phyloP scores from a whole-genome alignment of 2,329 filamentous ascomycete genomes.

The Arachnomyces sp. region DNA sequence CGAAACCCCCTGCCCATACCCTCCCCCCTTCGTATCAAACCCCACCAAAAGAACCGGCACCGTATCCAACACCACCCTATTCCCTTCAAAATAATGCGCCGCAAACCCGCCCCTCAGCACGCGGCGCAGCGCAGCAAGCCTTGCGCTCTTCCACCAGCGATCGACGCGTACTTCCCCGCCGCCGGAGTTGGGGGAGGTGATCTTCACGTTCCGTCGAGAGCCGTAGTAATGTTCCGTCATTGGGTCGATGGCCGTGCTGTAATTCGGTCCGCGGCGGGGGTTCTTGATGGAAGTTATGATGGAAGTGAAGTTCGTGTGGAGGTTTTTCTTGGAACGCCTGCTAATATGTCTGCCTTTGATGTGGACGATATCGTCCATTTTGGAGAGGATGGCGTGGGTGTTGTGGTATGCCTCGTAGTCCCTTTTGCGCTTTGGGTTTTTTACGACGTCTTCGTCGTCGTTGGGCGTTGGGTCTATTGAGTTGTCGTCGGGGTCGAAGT shows the following conservation, averaged over 20 bases:
- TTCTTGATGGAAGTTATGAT: conserved; percentile 59
- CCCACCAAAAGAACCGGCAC: conserved; percentile 40
- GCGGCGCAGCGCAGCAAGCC: conserved; percentile 53
- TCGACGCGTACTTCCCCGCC: conserved; percentile 50
- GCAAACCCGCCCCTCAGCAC: conserved; percentile 55
- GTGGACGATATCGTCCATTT: conserved; percentile 51
- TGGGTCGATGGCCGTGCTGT: conserved; percentile 55
- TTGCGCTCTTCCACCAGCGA: conserved; percentile 64
- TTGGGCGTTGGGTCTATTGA: conserved; percentile 23
- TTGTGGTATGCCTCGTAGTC: conserved; percentile 58
- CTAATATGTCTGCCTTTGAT: conserved; percentile 54
- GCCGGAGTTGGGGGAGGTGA: conserved; percentile 24
- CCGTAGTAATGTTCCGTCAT: conserved; percentile 54
- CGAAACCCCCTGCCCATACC: neutral
- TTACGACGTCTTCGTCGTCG: conserved; percentile 32
- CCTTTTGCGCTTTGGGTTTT: conserved; percentile 44
- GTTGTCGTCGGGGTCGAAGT: conserved; percentile 37
- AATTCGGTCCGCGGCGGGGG: conserved; percentile 57
- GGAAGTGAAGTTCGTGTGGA: conserved; percentile 59
- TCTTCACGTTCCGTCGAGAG: conserved; percentile 52
- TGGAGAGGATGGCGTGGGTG: conserved; percentile 51
- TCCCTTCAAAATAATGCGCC: conserved; percentile 52
- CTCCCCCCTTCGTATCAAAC: conserved; percentile 1
- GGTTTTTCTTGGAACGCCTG: conserved; percentile 57
- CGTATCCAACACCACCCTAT: conserved; percentile 52